A percentile compares a stretch with the other conserved stretches of the same genome.
These are phyloP conservation scores for Biancaea sappan DNA, from an alignment of 306 rosid species.

Conservation along the genomic window DNA sequence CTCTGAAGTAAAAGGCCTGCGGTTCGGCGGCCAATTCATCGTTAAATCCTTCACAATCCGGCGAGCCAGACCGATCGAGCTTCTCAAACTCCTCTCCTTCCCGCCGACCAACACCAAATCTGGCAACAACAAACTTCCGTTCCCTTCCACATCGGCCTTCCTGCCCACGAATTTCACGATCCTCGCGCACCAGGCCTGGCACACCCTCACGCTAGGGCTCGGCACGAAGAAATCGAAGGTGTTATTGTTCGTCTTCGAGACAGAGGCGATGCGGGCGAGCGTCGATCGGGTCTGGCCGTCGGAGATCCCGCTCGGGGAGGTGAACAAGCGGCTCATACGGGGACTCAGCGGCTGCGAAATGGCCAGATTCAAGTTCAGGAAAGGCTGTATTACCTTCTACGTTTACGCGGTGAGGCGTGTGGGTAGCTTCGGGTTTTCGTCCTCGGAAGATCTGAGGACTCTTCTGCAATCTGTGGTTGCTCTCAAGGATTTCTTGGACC, in stretches of 20 bases:
- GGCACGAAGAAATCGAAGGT: slow-evolving; percentile 96
- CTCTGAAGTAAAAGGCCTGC: slow-evolving; percentile 87
- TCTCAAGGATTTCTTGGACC: slow-evolving; percentile 95
- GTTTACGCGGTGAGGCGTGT: slow-evolving; percentile 78
- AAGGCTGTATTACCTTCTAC: slow-evolving; percentile 92
- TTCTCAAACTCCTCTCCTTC: slow-evolving; percentile 72
- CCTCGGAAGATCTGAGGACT: slow-evolving; percentile 70
- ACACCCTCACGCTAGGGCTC: slow-evolving; percentile 89
- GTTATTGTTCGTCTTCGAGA: slow-evolving; percentile 76
- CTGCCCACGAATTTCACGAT: slow-evolving; percentile 94
- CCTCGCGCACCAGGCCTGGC: slow-evolving; percentile 97
- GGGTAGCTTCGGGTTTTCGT: slow-evolving; percentile 67
- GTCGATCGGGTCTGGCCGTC: slow-evolving; percentile 77
- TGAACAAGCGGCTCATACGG: slow-evolving; percentile 73
- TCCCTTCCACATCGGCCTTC: slow-evolving; percentile 87
- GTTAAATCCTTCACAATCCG: slow-evolving; percentile 93
- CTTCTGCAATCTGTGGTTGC: slow-evolving; percentile 80
- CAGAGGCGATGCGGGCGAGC: slow-evolving; percentile 55
- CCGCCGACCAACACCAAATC: slow-evolving; percentile 55
- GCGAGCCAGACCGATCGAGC: slow-evolving; percentile 72
- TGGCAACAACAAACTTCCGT: slow-evolving; percentile 45
- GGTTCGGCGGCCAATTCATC: slow-evolving; percentile 96
- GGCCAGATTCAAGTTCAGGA: slow-evolving; percentile 96
- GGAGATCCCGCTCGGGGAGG: slow-evolving; percentile 87
- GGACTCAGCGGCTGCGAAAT: slow-evolving; percentile 76